Conservation (phyloP, 2,329 filamentous ascomycete genomes). For the Lachnellula cervina region DNA sequence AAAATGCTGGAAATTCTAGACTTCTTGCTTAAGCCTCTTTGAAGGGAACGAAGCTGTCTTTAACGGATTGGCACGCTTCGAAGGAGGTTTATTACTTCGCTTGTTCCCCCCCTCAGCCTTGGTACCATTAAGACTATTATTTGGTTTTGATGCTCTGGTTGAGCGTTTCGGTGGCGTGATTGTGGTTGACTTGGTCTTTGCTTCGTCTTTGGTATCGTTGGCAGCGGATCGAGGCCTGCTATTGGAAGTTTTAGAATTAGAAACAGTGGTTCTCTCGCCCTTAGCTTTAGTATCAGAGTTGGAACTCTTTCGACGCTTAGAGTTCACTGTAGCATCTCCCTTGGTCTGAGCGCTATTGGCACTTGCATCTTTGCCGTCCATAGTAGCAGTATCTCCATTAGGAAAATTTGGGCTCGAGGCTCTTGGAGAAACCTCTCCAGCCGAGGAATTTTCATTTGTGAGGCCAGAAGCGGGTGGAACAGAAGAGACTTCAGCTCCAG, state of each 20-base stretch:
- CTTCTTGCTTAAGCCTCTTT: slow-evolving; percentile 1
- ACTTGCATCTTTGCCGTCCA: too few relatives aligned
- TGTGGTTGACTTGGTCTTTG: background rate
- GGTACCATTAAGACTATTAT: background rate
- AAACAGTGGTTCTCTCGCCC: too few relatives aligned
- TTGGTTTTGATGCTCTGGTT: background rate
- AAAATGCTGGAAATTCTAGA: background rate
- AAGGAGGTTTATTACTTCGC: background rate
- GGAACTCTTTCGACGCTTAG: too few relatives aligned
- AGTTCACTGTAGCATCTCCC: too few relatives aligned
- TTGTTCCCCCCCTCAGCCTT: background rate
- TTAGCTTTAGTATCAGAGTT: too few relatives aligned
- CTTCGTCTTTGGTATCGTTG: background rate
- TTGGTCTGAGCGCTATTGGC: too few relatives aligned
- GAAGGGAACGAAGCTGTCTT: background rate
- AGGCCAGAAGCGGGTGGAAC: background rate
- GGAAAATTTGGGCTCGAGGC: background rate
- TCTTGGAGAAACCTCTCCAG: background rate
- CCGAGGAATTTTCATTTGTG: background rate
- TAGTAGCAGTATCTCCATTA: background rate
- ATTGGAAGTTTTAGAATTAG: too few relatives aligned
- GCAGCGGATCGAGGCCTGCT: too few relatives aligned
- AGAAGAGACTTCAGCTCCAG: background rate
- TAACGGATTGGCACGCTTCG: background rate
- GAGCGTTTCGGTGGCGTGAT: background rate